These are phyloP conservation scores for Pyrenophora teres DNA, from an alignment of 2,329 filamentous ascomycete genomes.

Conservation along the genomic window DNA sequence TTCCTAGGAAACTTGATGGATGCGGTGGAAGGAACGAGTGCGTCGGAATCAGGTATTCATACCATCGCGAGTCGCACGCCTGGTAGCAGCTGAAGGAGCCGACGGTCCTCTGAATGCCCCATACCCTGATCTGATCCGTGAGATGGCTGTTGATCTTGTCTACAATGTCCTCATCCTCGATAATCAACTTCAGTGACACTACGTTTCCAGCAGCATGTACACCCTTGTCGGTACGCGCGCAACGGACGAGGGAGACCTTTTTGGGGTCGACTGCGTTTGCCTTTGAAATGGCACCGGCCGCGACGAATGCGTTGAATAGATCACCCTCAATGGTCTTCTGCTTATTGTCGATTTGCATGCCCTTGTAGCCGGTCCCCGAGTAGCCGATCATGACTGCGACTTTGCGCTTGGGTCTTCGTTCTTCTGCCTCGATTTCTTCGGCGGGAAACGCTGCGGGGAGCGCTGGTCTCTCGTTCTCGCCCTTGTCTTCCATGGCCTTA, in stretches of 20 bases:
- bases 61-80: conserved; percentile 91
- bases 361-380: conserved; percentile 93
- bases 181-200: conserved; percentile 92
- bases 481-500: conserved; percentile 45
- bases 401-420: conserved; percentile 89
- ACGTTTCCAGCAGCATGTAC: conserved; percentile 96
- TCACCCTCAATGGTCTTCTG: conserved; percentile 97
- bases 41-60: conserved; percentile 95
- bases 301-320: conserved; percentile 88
- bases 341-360: conserved; percentile 80
- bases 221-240: conserved; percentile 95
- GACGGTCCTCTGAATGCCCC: conserved; percentile 89
- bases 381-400: conserved; percentile 96
- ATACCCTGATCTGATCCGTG: conserved; percentile 87
- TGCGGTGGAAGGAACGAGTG: conserved; percentile 93
- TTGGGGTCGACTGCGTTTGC: conserved; percentile 96
- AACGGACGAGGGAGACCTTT: conserved; percentile 92
- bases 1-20: conserved; percentile 82
- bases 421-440: conserved; percentile 87
- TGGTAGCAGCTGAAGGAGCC: conserved; percentile 95
- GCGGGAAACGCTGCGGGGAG: conserved; percentile 66
- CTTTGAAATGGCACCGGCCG: conserved; percentile 91
- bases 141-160: conserved; percentile 88
- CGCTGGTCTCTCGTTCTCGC: conserved; percentile 49
- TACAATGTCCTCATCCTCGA: conserved; percentile 86